These are phyloP conservation scores for Thermomucor indicae-seudaticae DNA, from an alignment of 371 early-diverging fungal species.

Conservation along the genomic window DNA sequence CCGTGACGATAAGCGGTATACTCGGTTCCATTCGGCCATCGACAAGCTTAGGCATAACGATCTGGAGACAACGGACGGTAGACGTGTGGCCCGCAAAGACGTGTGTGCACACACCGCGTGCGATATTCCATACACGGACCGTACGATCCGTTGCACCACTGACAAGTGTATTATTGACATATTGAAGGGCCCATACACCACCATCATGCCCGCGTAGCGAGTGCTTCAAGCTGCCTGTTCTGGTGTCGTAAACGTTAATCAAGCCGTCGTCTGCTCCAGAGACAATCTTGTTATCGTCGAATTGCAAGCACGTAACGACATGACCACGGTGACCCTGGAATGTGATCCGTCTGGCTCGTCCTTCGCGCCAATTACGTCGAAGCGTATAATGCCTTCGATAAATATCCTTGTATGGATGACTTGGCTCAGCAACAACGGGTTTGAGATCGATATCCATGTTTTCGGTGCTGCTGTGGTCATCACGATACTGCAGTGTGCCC, in stretches of 20 bases:
- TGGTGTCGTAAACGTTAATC: conserved; percentile 86
- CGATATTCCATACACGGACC: conserved; percentile 96
- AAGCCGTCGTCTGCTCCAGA: conserved; percentile 88
- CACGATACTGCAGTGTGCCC: background rate
- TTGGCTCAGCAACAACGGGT: background rate
- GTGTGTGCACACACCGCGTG: conserved; percentile 81
- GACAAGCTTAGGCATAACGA: conserved; percentile 72
- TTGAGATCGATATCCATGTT: conserved; percentile 6
- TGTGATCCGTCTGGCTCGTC: conserved; percentile 63
- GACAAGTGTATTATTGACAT: conserved; percentile 81
- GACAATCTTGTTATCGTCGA: conserved; percentile 89
- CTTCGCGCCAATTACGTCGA: conserved; percentile 81
- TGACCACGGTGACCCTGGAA: conserved; percentile 67
- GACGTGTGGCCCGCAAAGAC: conserved; percentile 93
- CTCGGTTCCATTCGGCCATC: conserved; percentile 58
- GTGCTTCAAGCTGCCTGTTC: conserved; percentile 64
- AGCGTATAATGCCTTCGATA: conserved; percentile 77
- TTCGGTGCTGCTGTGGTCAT: background rate
- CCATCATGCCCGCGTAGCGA: conserved; percentile 92
- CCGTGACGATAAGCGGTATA: conserved; percentile 89
- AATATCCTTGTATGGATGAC: conserved; percentile 70
- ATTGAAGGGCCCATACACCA: conserved; percentile 98
- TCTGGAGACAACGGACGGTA: conserved; percentile 94
- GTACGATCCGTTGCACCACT: conserved; percentile 97
- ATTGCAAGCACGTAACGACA: conserved; percentile 94